These are phyloP conservation scores for Xylaria nigripes DNA, from an alignment of 495 filamentous ascomycete species.

Conservation along the genomic window DNA sequence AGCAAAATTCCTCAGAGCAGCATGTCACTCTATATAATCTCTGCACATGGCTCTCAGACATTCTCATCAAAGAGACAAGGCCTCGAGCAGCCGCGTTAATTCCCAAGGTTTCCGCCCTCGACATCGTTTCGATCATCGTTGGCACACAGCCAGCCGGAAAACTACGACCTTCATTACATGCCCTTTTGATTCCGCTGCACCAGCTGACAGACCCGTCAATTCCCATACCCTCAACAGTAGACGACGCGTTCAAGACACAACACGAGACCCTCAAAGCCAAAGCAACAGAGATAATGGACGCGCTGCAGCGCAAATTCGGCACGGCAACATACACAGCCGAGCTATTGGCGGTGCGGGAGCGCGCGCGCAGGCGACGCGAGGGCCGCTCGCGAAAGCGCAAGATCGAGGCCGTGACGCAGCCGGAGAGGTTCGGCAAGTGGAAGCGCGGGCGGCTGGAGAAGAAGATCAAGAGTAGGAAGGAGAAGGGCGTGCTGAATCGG, in stretches of 20 bases:
- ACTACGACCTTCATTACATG: conserved; percentile 51
- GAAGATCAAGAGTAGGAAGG: conserved; percentile 76
- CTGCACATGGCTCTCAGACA: conserved; percentile 61
- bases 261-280: conserved; percentile 60
- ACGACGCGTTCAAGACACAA: conserved; percentile 56
- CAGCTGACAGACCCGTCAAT: conserved; percentile 76
- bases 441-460: conserved; percentile 82
- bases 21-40: conserved; percentile 54
- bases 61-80: conserved; percentile 70
- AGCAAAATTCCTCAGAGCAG: conserved; percentile 31
- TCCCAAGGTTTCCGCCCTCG: conserved; percentile 68
- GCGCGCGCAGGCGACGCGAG: conserved; percentile 59
- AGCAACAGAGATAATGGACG: conserved; percentile 62
- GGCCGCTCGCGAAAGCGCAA: conserved; percentile 71
- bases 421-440: conserved; percentile 64
- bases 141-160: conserved; percentile 47
- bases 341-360: conserved; percentile 58
- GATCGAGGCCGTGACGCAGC: conserved; percentile 73
- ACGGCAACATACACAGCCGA: conserved; percentile 63
- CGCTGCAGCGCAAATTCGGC: conserved; percentile 76
- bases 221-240: conserved; percentile 53
- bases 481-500: conserved; percentile 59
- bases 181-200: conserved; percentile 70
- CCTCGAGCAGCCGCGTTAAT: conserved; percentile 52
- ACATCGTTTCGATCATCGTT: conserved; percentile 56